Evolutionary conservation across 2,329 filamentous ascomycete genomes (phyloP), one percentile per base, ranked within the genome.

Genomic region (Trichoderma pleuroti): DNA sequence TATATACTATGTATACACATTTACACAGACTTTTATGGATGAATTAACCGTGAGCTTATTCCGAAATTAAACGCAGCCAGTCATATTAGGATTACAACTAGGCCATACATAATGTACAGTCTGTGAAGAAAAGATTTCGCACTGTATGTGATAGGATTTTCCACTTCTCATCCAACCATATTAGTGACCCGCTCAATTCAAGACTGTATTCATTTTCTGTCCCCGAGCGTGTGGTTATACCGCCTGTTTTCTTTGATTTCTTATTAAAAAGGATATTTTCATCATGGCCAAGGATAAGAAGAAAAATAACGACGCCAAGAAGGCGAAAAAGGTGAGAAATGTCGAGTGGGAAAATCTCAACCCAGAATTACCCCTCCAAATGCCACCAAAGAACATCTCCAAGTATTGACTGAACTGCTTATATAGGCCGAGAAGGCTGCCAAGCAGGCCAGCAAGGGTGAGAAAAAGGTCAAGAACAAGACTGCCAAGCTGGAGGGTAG

Each of bases 361-460:
- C 18, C n/a, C 46, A 54, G 12, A 52, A 59, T 61, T 72, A 70
- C 54, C 63, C 70, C 68, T 72, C 67, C 59, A 62, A 59, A 16
- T 8, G 5, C 30, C 21, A 18, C 24, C 56, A 34, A 24, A 26
- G 16, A 32, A 54, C 14, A 36, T 36, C 18, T n/a, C 12, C 62
- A 63, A 68, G 72, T 68, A 56, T 75, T 77, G 71, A 78, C 74
- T 49, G 60, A 46, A 72, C 46, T 61, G 42, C 21, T 61, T 71
- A 56, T 63, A 10, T 69, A 84, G 78, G 87, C 87, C 30, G 88
- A 90, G 76, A 91, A 91, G 81, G 90, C 90, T 75, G 84, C 86
- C 74, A 97, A 97, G 83, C 92, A 96, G 80, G 91, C 92, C 78
- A 96, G 92, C 81, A 97, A 97, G 79, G 91, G 91, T 32, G 93